Evolutionary conservation across 139 green algal genomes (phyloP), one percentile per base, ranked within the genome.

Genomic region (Limnomonas spitsbergensis): DNA sequence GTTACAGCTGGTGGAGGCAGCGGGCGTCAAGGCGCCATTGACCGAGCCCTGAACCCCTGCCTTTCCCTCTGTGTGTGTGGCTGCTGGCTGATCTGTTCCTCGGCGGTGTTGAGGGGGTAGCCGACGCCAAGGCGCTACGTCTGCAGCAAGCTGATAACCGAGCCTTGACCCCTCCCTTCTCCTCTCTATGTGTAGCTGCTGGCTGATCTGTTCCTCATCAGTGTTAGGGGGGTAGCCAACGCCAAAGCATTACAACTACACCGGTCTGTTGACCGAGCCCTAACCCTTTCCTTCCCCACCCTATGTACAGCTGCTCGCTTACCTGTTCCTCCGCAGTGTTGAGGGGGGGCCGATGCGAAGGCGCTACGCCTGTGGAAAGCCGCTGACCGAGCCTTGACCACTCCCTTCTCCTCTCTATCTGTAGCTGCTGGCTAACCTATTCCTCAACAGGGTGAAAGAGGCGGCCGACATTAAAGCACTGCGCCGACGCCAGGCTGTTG

Each of bases 31-130:
- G 75, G 3, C 73, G 6, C 54, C 26, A 29, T 42, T n/a, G n/a
- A n/a, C n/a, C n/a, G n/a, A n/a, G n/a, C n/a, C n/a, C n/a, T n/a
- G n/a, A n/a, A n/a, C n/a, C n/a, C n/a, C n/a, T n/a, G n/a, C n/a
- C n/a, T n/a, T n/a, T n/a, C n/a, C n/a, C n/a, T n/a, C n/a, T n/a
- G n/a, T n/a, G n/a, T 20, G 14, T 61, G 47, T 29, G 42, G 68
- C 68, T 74, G 36, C 68, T 74, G 35, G 36, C 68, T 6, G 24
- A 74, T 4, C 35, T 47, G 68, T 74, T 74, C 68, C 68, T 74
- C 24, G 36, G 68, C 24, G 6, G 35, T 32, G 68, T 74, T 14
- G 6, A 32, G 36, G 52, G 9, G 32, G 73, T 38, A 54, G 73
- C 52, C 27, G 47, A 14, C 2, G 34, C 31, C 29, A 67, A 47